Conservation (phyloP, 352 stramenopile genomes). For the Globisporangium alternatum region DNA sequence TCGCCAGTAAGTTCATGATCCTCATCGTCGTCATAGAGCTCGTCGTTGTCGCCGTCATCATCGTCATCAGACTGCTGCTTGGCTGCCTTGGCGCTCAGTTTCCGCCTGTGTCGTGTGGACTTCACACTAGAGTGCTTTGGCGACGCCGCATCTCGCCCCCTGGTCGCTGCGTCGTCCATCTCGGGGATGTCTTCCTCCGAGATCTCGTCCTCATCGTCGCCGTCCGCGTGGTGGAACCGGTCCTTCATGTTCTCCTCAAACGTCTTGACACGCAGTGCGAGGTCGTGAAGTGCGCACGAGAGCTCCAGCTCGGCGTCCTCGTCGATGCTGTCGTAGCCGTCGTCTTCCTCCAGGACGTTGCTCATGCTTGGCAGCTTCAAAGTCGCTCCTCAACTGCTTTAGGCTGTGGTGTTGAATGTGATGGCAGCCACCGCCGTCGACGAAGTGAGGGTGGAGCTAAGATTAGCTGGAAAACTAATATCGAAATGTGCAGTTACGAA, state of each 20-base stretch:
- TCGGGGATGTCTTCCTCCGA: slow-evolving; percentile 68
- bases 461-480: background rate
- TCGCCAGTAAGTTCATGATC: slow-evolving; percentile 26
- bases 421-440: background rate
- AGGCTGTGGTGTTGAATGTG: background rate
- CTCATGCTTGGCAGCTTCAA: slow-evolving; percentile 4
- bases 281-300: slow-evolving; percentile 69
- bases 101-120: slow-evolving; percentile 9
- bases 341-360: slow-evolving; percentile 25
- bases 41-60: slow-evolving; percentile 20
- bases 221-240: slow-evolving; percentile 30
- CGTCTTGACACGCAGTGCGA: slow-evolving; percentile 56
- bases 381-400: background rate
- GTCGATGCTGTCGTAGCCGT: slow-evolving; percentile 59
- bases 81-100: slow-evolving; percentile 17
- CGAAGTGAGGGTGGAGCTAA: background rate
- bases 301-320: slow-evolving; percentile 76
- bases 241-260: slow-evolving; percentile 76
- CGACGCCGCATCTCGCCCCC: background rate
- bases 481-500: background rate
- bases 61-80: slow-evolving; percentile 37
- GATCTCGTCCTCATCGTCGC: slow-evolving; percentile 53
- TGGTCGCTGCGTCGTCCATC: slow-evolving; percentile 25
- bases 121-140: slow-evolving; percentile 9
- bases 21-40: slow-evolving; percentile 22